These are phyloP conservation scores for Tulasnella calospora DNA, from an alignment of 768 basidiomycete species.

Conservation along the genomic window DNA sequence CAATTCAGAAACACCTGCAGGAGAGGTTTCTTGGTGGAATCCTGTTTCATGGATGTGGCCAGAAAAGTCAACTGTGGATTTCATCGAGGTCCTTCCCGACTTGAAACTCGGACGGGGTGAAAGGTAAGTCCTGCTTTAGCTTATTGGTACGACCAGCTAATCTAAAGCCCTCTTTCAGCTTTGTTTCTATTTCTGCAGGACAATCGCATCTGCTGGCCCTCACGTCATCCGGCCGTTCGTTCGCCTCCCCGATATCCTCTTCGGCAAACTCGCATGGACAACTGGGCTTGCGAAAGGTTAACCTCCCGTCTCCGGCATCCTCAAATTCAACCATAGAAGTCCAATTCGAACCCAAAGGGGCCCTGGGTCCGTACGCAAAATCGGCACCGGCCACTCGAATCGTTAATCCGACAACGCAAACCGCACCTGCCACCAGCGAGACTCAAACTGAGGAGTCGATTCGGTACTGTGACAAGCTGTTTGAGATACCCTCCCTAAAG, in stretches of 20 bases:
- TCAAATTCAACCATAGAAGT: constrained; percentile 30
- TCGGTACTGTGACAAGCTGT: constrained; percentile 62
- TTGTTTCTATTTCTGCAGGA: constrained; percentile 70
- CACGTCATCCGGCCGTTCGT: constrained; percentile 59
- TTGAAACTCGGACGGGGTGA: constrained; percentile 59
- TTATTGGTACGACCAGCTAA: background rate
- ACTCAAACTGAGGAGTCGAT: constrained; percentile 44
- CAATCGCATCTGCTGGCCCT: constrained; percentile 47
- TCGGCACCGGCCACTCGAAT: constrained; percentile 43
- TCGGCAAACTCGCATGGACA: constrained; percentile 77
- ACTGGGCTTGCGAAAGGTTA: constrained; percentile 67
- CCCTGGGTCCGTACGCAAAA: constrained; percentile 49
- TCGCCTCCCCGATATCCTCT: constrained; percentile 68
- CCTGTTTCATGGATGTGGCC: constrained; percentile 53
- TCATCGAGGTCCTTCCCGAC: constrained; percentile 54
- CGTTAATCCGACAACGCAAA: constrained; percentile 22
- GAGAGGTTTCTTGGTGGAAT: constrained; percentile 52
- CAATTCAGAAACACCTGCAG: constrained; percentile 38
- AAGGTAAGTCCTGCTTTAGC: constrained; percentile 42
- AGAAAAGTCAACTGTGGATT: constrained; percentile 48
- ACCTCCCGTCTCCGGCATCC: constrained; percentile 39
- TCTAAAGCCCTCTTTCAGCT: constrained; percentile 41
- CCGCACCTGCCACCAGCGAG: constrained; percentile 25
- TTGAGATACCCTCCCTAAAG: constrained; percentile 69
- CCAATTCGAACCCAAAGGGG: constrained; percentile 52